These are phyloP conservation scores for Vitis hybrid DNA, from an alignment of 177 flowering plant species.

Conservation along the genomic window DNA sequence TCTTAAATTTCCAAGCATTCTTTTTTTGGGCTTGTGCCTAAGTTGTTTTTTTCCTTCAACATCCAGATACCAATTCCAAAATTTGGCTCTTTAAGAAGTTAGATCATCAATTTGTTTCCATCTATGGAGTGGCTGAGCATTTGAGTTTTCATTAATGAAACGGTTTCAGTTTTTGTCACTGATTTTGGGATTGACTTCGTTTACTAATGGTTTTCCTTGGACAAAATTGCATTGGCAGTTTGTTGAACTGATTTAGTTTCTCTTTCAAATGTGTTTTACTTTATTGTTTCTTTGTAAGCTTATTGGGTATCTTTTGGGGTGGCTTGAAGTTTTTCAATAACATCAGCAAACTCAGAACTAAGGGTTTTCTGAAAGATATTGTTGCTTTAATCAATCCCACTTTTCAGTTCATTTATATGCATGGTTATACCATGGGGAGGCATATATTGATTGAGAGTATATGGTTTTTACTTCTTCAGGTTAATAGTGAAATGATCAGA, in stretches of 20 bases:
- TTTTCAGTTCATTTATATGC: neutral
- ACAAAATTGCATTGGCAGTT: no score
- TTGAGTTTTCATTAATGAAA: neutral
- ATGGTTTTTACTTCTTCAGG: slow-evolving; percentile 38
- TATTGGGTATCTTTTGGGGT: no score
- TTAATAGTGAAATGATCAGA: slow-evolving; percentile 47
- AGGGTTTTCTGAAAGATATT: no score
- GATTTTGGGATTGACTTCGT: neutral
- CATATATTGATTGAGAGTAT: neutral
- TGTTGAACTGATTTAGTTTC: no score
- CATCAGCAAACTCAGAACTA: no score
- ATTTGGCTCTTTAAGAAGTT: neutral
- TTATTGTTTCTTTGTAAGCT: no score
- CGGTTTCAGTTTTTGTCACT: neutral
- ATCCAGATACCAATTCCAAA: neutral
- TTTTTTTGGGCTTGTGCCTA: neutral
- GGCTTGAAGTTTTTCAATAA: no score
- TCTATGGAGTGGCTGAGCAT: neutral
- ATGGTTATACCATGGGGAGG: neutral
- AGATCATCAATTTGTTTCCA: no score
- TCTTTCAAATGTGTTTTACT: no score
- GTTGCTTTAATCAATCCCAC: no score
- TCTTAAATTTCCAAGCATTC: no score
- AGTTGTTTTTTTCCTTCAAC: neutral
- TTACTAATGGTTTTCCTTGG: no score